Evolutionary conservation across 1,284 basidiomycete genomes (phyloP), one percentile per base, ranked within the genome.

Genomic region (Tilletia indica): DNA sequence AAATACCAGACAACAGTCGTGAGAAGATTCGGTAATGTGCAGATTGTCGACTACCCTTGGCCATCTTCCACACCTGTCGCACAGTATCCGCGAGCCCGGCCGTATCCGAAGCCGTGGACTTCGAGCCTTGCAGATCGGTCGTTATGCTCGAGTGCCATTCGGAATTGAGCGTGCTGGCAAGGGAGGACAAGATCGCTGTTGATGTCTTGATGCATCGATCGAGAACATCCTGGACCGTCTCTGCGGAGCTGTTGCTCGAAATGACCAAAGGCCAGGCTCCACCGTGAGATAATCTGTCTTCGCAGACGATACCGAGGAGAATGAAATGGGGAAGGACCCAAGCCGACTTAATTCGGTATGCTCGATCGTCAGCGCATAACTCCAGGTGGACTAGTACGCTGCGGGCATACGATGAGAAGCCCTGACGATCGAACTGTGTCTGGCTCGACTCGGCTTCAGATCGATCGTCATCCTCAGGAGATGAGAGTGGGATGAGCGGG

Each of bases 261-360:
- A 91, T 90, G 2, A 90, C 83, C 0, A 88, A 86, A 72, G 87
- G 88, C 5, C 82, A 82, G 0, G 85, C 85, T 1, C 86, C 85
- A 16, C 61, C 0, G 14, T 89, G 89, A 0, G 91, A 75, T 2
- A 86, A 72, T 56, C 74, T 39, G 42, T 88, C 87, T 56, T 84
- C 77, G 9, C 86, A 84, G 8, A 74, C 61, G 2, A 82, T 69
- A 5, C 79, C 78, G 0, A 87, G 78, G 0, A 85, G 73, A 8
- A 85, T 74, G 34, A 84, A 68, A 70, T 84, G 77, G 1, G 80
- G 78, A 38, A 86, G 14, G 86, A 88, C 89, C 90, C 92, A 79
- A 0, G 89, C 74, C 71, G 91, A 88, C 12, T 85, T 84, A 58
- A 87, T 88, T 0, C 91, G 89, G 1, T 89, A 78, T 4, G 87